Evolutionary conservation across 2,329 filamentous ascomycete genomes (phyloP).

Genomic region (Dothideomycetes sp.): DNA sequence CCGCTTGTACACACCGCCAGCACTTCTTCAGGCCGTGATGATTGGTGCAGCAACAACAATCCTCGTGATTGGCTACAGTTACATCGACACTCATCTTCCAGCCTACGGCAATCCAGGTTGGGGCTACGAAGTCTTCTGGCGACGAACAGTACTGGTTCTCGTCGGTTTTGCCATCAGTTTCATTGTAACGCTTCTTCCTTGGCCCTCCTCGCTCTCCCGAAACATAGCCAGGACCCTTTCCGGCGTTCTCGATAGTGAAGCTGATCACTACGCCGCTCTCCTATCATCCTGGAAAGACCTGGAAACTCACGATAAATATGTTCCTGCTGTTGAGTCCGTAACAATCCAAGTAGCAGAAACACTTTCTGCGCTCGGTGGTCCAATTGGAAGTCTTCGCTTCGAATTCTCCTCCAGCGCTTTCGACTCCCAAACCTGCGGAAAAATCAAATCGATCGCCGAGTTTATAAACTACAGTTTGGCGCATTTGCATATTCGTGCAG

Average conservation of each 20-base stretch:
- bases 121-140: slow-evolving; percentile 13
- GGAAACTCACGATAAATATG: slow-evolving; percentile 15
- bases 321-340: slow-evolving; percentile 21
- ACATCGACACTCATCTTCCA: slow-evolving; percentile 11
- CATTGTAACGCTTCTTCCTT: slow-evolving; percentile 11
- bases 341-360: slow-evolving; percentile 27
- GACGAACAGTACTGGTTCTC: slow-evolving; percentile 9
- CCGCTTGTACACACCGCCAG: slow-evolving; percentile 25
- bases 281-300: slow-evolving; percentile 36
- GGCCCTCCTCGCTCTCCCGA: slow-evolving; percentile 15
- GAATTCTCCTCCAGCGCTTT: slow-evolving; percentile 34
- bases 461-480: slow-evolving; percentile 27
- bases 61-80: slow-evolving; percentile 12
- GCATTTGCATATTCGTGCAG: slow-evolving; percentile 29
- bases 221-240: slow-evolving; percentile 37
- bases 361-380: slow-evolving; percentile 27
- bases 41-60: slow-evolving; percentile 8
- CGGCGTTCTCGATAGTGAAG: slow-evolving; percentile 34
- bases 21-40: slow-evolving; percentile 2
- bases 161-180: slow-evolving; percentile 9
- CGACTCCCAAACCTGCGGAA: slow-evolving; percentile 25
- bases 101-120: slow-evolving; percentile 11
- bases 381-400: slow-evolving; percentile 24
- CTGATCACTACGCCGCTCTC: slow-evolving; percentile 42
- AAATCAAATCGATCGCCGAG: slow-evolving; percentile 27